These are phyloP conservation scores for Phaeolepiota aurea DNA, from an alignment of 768 basidiomycete genomes.

Conservation along the genomic window DNA sequence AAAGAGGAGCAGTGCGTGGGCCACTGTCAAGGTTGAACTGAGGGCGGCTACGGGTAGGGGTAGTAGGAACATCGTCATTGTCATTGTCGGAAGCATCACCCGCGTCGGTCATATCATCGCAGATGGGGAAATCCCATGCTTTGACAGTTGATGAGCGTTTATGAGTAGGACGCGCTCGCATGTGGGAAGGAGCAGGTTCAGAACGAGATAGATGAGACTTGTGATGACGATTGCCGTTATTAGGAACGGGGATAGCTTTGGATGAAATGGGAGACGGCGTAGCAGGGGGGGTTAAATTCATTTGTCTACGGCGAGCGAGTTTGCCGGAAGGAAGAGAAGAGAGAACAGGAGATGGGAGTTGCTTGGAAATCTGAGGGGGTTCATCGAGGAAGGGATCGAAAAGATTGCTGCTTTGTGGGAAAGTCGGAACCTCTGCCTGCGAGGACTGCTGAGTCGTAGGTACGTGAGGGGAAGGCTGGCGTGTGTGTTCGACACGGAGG, in stretches of 20 bases:
- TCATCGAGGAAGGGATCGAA: constrained; percentile 35
- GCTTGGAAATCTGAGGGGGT: constrained; percentile 8
- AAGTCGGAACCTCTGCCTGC: constrained; percentile 55
- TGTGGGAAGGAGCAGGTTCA: constrained; percentile 36
- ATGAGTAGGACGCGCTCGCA: constrained; percentile 16
- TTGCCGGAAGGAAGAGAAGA: constrained; percentile 44
- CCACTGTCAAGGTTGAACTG: constrained; percentile 23
- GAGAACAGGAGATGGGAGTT: constrained; percentile 29
- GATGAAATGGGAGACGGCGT: constrained; percentile 28
- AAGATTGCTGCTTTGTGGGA: constrained; percentile 33
- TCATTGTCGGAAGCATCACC: constrained; percentile 25
- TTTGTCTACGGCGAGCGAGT: constrained; percentile 49
- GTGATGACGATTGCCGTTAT: constrained; percentile 6
- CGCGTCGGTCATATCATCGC: constrained; percentile 61
- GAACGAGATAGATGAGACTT: constrained; percentile 36
- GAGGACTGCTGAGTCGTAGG: constrained; percentile 28
- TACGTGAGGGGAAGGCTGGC: constrained; percentile 58
- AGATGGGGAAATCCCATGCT: constrained; percentile 49
- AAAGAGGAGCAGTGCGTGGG: constrained; percentile 45
- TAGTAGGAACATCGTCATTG: constrained; percentile 32
- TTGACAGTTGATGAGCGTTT: constrained; percentile 23
- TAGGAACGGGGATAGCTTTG: constrained; percentile 46
- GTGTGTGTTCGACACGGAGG: constrained; percentile 36
- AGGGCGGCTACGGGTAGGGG: constrained; percentile 41
- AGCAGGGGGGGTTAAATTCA: constrained; percentile 10